A percentile compares a stretch with the other conserved stretches of the same genome.
Conservation (phyloP, 495 filamentous ascomycete species). For the Opeltia flavorubescens region DNA sequence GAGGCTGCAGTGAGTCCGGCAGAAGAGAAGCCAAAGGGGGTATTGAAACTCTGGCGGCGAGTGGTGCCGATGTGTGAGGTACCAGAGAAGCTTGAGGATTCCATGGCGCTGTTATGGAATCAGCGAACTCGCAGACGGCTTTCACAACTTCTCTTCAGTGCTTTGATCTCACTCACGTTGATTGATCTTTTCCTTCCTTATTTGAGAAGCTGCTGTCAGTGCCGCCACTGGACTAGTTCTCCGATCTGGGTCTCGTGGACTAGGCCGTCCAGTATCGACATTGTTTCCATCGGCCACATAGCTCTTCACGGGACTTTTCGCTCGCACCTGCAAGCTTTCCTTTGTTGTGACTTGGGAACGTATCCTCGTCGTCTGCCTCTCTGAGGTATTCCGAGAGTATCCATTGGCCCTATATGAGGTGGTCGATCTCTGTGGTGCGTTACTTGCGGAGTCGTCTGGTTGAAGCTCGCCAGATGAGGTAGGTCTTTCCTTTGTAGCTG, state of each 20-base stretch:
- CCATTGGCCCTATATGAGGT: constrained; percentile 11
- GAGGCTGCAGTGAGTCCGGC: constrained; percentile 58
- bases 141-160: background rate
- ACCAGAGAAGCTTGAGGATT: constrained; percentile 68
- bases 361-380: constrained; percentile 31
- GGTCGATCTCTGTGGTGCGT: constrained; percentile 9
- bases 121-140: background rate
- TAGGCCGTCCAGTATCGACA: constrained; percentile 15
- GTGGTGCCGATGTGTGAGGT: constrained; percentile 73
- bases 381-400: constrained; percentile 7
- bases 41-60: constrained; percentile 74
- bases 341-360: constrained; percentile 40
- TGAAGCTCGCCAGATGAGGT: constrained; percentile 12
- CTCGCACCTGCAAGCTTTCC: constrained; percentile 47
- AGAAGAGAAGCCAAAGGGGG: constrained; percentile 62
- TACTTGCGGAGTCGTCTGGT: constrained; percentile 17
- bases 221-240: constrained; percentile 6
- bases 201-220: background rate
- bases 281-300: constrained; percentile 18
- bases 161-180: constrained; percentile 17
- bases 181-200: constrained; percentile 26
- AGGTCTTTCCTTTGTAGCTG: constrained; percentile 6
- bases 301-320: constrained; percentile 50
- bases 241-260: background rate
- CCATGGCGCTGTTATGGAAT: constrained; percentile 46